Evolutionary conservation across 306 rosid genomes (phyloP).

Genomic region (Gillenia trifoliata): DNA sequence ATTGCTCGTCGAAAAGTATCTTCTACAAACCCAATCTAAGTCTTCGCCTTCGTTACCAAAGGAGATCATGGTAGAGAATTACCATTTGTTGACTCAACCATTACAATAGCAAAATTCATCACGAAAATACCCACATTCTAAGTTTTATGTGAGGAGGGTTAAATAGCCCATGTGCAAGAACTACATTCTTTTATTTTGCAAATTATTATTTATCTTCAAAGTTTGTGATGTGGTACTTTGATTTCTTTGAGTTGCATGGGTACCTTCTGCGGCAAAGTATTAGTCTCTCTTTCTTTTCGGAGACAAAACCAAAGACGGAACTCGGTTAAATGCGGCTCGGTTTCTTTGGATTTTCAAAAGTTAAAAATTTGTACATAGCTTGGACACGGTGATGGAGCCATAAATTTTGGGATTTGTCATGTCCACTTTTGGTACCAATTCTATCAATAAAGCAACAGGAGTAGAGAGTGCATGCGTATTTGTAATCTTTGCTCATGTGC

Average conservation of each 20-base stretch:
- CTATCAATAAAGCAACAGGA: conserved; percentile 81
- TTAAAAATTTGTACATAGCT: conserved; percentile 69
- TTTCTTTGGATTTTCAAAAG: conserved; percentile 71
- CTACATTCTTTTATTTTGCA: conserved; percentile 1
- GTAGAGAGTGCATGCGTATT: no score
- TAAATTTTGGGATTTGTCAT: conserved; percentile 80
- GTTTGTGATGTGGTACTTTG: no score
- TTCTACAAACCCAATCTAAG: conserved; percentile 66
- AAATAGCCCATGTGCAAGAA: no score
- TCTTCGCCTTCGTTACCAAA: conserved; percentile 58
- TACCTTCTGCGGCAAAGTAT: conserved; percentile 43
- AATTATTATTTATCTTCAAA: background rate
- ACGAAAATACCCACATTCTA: conserved; percentile 36
- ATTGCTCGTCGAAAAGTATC: conserved; percentile 57
- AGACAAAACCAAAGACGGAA: conserved; percentile 54
- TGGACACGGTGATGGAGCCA: conserved; percentile 75
- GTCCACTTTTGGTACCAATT: conserved; percentile 59
- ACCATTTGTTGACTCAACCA: conserved; percentile 67
- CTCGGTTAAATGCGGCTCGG: conserved; percentile 35
- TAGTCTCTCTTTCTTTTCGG: conserved; percentile 50
- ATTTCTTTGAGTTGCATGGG: conserved; percentile 41
- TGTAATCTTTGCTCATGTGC: no score
- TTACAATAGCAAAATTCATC: conserved; percentile 57
- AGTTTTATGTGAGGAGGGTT: no score
- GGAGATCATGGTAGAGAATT: conserved; percentile 65